Evolutionary conservation across 2,329 filamentous ascomycete genomes (phyloP).

Genomic region (Teratosphaeriaceae sp.): DNA sequence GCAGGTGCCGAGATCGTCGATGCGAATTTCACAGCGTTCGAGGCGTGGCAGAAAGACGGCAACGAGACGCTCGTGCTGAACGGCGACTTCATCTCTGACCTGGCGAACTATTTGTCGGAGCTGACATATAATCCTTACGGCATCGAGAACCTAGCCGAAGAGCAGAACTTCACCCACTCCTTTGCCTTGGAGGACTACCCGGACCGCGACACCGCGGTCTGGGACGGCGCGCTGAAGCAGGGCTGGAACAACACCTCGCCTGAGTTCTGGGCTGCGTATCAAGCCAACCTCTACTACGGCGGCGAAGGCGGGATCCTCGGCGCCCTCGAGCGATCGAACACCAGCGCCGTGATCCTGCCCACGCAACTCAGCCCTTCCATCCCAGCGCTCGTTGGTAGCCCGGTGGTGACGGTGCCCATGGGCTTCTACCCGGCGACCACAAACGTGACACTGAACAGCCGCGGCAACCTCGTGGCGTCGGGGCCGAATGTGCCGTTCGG

Average conservation of each 20-base stretch:
- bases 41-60: slow-evolving; percentile 36
- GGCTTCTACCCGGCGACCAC: slow-evolving; percentile 48
- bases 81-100: slow-evolving; percentile 54
- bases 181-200: slow-evolving; percentile 54
- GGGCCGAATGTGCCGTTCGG: slow-evolving; percentile 56
- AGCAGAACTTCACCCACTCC: slow-evolving; percentile 50
- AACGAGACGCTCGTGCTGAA: slow-evolving; percentile 43
- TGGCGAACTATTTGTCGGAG: slow-evolving; percentile 51
- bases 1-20: slow-evolving; percentile 57
- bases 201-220: slow-evolving; percentile 50
- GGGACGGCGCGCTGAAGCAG: slow-evolving; percentile 47
- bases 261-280: slow-evolving; percentile 52
- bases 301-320: slow-evolving; percentile 56
- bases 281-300: slow-evolving; percentile 47
- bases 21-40: slow-evolving; percentile 51
- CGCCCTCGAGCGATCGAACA: slow-evolving; percentile 48
- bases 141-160: slow-evolving; percentile 45
- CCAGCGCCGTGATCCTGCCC: slow-evolving; percentile 58
- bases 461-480: slow-evolving; percentile 46
- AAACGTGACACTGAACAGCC: slow-evolving; percentile 37
- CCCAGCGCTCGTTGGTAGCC: slow-evolving; percentile 52
- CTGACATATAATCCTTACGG: slow-evolving; percentile 53
- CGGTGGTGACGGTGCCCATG: slow-evolving; percentile 58
- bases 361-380: slow-evolving; percentile 43
- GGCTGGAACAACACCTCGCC: slow-evolving; percentile 52